These are phyloP conservation scores for Rosa chinensis DNA, from an alignment of 306 rosid genomes.

Conservation along the genomic window DNA sequence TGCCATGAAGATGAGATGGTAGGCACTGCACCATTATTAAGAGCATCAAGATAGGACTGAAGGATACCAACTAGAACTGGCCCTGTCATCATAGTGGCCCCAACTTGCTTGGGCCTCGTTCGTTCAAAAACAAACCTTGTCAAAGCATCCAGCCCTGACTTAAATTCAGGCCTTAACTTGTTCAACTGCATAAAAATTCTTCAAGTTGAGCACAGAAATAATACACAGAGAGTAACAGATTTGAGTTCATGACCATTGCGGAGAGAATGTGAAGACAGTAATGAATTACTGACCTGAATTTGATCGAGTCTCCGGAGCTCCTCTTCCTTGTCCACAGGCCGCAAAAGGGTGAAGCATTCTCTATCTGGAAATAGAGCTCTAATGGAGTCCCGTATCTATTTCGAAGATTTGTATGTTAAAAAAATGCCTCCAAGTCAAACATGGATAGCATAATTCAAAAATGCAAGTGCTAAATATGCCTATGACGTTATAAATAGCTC, in stretches of 20 bases:
- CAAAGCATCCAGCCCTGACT: constrained; percentile 75
- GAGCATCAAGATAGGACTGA: constrained; percentile 83
- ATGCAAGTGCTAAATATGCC: background rate
- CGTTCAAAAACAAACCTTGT: constrained; percentile 87
- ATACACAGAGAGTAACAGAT: background rate
- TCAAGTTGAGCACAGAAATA: constrained; percentile 14
- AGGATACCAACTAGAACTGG: constrained; percentile 85
- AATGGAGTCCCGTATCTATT: constrained; percentile 88
- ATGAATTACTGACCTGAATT: constrained; percentile 54
- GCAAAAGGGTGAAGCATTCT: constrained; percentile 94
- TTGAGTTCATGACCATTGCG: background rate
- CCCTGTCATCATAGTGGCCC: constrained; percentile 94
- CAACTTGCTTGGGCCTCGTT: constrained; percentile 95
- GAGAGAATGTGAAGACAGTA: background rate
- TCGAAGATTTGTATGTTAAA: constrained; percentile 23
- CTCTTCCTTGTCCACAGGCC: constrained; percentile 84
- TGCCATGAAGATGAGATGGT: constrained; percentile 96
- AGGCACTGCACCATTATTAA: constrained; percentile 97
- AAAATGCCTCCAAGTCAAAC: constrained; percentile 26
- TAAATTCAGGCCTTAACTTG: constrained; percentile 85
- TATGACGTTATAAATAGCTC: background rate
- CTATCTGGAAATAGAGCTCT: constrained; percentile 93
- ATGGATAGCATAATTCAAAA: constrained; percentile 1
- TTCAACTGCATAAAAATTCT: constrained; percentile 52
- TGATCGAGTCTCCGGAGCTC: constrained; percentile 89